Evolutionary conservation across 106 monocot genomes (phyloP), one percentile per base, ranked within the genome.

Genomic region (Posidonia australis): DNA sequence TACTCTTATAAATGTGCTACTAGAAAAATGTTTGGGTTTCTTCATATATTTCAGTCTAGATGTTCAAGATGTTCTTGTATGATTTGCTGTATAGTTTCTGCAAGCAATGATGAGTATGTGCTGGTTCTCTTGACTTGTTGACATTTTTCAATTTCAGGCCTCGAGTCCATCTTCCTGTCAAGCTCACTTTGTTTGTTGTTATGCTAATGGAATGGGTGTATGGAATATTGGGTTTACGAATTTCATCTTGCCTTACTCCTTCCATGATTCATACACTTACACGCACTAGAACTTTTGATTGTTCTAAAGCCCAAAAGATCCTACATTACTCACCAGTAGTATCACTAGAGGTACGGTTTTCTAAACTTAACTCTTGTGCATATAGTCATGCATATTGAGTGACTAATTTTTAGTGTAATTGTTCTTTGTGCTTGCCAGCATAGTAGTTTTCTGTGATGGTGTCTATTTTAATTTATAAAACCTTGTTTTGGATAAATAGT

Each of bases 311-410:
- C 70, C 71, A 82, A 73, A 80, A 44, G 20, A 41, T 77, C 67
- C 69, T 90, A 48, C 79, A 78, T 3, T 96, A 96, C 58, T 79
- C 77, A 5, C 96, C 96, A 28, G 51, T 87, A 48, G 73, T 87
- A 27, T 74, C 84, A 25, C 54, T 90, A 69, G 78, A 90, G 84
- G 96, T 90, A 60, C 70, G 74, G 27, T 20, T 49, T 19, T 16
- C 53, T 44, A 65, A 17, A 62, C 29, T 16, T 13, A 19, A 46
- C 13, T 56, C 23, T 48, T 46, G 9, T 43, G 18, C 61, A 19
- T 61, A 19, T 61, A 22, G 9, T 42, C 20, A 10, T 36, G 36
- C 7, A 4, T 36, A 7, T 36, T 36, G 36, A 7, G 36, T 36
- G n/a, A n/a, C n/a, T 7, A 4, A 4, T 36, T 36, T 36, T 36